phyloP scores from a whole-genome alignment of 2,329 filamentous ascomycete species.

The Epichloe uncinata region DNA sequence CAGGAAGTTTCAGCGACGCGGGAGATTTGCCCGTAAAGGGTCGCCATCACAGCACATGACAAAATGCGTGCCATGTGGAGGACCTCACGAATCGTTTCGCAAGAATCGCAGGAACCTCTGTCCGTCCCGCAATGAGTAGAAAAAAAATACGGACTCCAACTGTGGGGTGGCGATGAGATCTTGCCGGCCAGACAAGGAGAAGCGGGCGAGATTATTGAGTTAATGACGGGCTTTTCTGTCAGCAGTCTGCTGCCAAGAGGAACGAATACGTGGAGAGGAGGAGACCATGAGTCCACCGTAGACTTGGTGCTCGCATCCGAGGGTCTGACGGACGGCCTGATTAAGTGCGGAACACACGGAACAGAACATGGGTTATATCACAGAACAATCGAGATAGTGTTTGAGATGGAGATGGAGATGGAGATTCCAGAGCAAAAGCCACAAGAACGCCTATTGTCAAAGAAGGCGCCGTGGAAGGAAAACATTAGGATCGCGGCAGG shows the following conservation, averaged over 20 bases:
- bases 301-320: slow-evolving; percentile 13
- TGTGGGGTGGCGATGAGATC: slow-evolving; percentile 7
- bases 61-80: slow-evolving; percentile 11
- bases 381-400: not conserved
- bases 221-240: slow-evolving; percentile 10
- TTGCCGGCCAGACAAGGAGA: slow-evolving; percentile 16
- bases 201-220: slow-evolving; percentile 10
- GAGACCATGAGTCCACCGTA: slow-evolving; percentile 10
- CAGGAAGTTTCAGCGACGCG: too few species aligned
- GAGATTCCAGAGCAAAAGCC: too few species aligned
- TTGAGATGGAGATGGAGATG: not conserved
- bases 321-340: slow-evolving; percentile 7
- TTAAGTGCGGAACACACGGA: slow-evolving; percentile 7
- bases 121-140: not conserved
- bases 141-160: not conserved
- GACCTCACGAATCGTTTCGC: slow-evolving; percentile 13
- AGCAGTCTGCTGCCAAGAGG: slow-evolving; percentile 20
- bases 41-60: not conserved
- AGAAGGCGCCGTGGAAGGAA: too few species aligned
- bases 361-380: slow-evolving; percentile 16
- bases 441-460: too few species aligned
- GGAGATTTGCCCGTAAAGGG: too few species aligned
- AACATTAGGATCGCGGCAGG: too few species aligned
- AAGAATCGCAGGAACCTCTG: slow-evolving; percentile 7
- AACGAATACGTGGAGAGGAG: slow-evolving; percentile 20